phyloP scores from a whole-genome alignment of 257 asterid genomes.

The Przewalskia tangutica region DNA sequence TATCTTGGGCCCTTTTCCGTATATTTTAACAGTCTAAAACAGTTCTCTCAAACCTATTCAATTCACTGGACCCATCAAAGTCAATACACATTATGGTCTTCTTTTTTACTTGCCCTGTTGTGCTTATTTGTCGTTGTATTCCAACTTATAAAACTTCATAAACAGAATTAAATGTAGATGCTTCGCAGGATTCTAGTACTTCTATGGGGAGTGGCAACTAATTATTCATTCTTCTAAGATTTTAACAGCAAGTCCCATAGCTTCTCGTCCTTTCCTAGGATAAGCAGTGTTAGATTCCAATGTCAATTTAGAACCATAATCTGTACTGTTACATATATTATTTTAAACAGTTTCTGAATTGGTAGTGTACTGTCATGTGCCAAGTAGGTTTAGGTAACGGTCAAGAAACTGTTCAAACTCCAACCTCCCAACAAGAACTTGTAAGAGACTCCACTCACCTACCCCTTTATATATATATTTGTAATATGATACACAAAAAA shows the following conservation, averaged over 20 bases:
- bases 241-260: slow-evolving; percentile 14
- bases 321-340: neutral
- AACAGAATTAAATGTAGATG: neutral
- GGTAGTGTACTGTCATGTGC: slow-evolving; percentile 9
- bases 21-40: no score
- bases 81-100: neutral
- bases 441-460: neutral
- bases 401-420: neutral
- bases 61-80: neutral
- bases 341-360: slow-evolving; percentile 5
- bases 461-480: neutral
- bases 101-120: neutral
- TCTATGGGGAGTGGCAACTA: neutral
- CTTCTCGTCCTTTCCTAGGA: slow-evolving; percentile 18
- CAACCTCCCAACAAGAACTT: neutral
- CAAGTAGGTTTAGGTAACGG: neutral
- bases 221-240: neutral
- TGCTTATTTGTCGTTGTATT: neutral
- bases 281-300: slow-evolving; percentile 16
- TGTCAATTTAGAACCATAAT: slow-evolving; percentile 1
- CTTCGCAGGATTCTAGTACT: neutral
- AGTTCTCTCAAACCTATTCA: neutral
- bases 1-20: no score
- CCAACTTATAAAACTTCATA: neutral
- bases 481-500: neutral